These are phyloP conservation scores for Porcisia hertigi DNA, from an alignment of 208 protist genomes.

Conservation along the genomic window DNA sequence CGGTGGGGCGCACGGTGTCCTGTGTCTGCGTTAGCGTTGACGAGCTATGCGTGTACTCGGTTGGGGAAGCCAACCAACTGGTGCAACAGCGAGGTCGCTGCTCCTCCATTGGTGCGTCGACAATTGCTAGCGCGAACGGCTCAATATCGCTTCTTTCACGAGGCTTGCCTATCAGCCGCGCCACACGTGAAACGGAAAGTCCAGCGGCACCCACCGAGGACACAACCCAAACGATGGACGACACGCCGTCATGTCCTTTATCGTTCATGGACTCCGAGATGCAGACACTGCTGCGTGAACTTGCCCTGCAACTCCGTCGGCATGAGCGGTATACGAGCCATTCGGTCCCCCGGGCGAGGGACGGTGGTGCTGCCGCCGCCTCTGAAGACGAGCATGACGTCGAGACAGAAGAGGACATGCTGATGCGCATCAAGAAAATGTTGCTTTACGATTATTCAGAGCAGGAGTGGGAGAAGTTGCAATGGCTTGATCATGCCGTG, in stretches of 20 bases:
- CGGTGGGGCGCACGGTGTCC: conserved; percentile 37
- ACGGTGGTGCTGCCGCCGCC: not conserved
- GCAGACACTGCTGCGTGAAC: conserved; percentile 10
- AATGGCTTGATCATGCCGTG: conserved; percentile 23
- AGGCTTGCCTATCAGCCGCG: not conserved
- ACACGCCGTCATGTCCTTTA: not conserved
- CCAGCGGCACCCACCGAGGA: not conserved
- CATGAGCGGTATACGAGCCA: not conserved
- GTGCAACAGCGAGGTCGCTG: conserved; percentile 15
- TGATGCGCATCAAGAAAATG: conserved; percentile 30
- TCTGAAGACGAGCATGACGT: not conserved
- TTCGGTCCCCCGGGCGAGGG: not conserved
- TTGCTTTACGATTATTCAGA: conserved; percentile 54
- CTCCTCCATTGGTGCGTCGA: not conserved
- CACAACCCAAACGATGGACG: not conserved
- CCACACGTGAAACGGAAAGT: not conserved
- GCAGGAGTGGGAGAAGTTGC: conserved; percentile 59
- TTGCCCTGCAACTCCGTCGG: conserved; percentile 3
- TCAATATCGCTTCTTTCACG: conserved; percentile 13
- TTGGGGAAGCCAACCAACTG: conserved; percentile 46
- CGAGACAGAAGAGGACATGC: conserved; percentile 10
- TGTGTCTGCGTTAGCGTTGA: conserved; percentile 77
- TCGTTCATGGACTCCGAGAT: not conserved
- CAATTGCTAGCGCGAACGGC: not conserved
- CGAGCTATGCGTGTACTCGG: conserved; percentile 70